Base-by-base conservation (phyloP, 108 stramenopile genomes). In the Seminavis robusta region DNA sequence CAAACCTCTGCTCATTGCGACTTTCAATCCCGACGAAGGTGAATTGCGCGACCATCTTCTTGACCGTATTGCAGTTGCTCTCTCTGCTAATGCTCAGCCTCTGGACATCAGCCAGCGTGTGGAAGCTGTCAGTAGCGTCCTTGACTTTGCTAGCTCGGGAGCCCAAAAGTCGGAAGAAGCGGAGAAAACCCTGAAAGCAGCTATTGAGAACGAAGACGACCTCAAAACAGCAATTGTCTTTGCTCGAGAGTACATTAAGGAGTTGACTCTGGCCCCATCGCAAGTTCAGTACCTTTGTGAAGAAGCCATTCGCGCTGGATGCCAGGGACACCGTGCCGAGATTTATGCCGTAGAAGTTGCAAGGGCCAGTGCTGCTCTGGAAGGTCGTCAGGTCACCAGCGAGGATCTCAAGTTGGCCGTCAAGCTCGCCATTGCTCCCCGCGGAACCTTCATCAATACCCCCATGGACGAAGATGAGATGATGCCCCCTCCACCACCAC, bases 21-120 rank as follows among this genome's bases (percentile, higher is more conserved):
- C 95, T 0, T 95, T 93, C 78, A 98, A 98, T 65, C 97, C 97
- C 7, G 97, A 98, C 47, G 97, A 98, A 68, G 94, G 93, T n/a
- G 95, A 96, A 67, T 74, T 98, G 33, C 76, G 95, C 10, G 95
- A 96, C 52, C 94, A 96, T 61, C 67, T 98, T 27, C 75, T 96
- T 33, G 97, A 98, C 75, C 75, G 97, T 26, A 94, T 98, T 58
- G 91, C 95, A 26, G 78, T 98, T 17, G 59, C 92, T 13, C 74
- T 98, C 6, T 86, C 82, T 39, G 95, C 92, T 0, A 90, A 98
- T 67, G 93, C 97, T 19, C 66, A 81, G 21, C 69, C 62, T 17
- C 76, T 98, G 52, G 76, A 84, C 30, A 61, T 90, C 57, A 60
- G 38, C 8, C 67, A 81, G 37, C 88, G 97, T 52, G 88, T 96